Conservation (phyloP, 208 protist genomes). For the Tritrichomonas musculus region DNA sequence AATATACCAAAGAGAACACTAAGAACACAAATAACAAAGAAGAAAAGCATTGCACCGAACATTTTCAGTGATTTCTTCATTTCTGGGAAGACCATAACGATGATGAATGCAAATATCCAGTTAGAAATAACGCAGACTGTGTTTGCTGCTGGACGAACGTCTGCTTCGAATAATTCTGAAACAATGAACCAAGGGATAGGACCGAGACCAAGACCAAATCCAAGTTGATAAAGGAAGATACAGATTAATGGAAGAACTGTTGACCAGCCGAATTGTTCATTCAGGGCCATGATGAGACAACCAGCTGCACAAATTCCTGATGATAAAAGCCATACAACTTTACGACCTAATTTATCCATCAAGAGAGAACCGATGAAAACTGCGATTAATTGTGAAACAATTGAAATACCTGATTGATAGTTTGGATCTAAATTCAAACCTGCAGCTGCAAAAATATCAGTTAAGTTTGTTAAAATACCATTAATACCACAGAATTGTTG, state of each 20-base stretch:
- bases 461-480: not conserved
- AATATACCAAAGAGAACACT: no score
- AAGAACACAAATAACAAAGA: no score
- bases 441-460: not conserved
- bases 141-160: not conserved
- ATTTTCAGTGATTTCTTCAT: no score
- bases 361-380: not conserved
- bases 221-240: not conserved
- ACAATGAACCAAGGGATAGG: constrained; percentile 19
- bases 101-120: no score
- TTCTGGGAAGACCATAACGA: no score
- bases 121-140: no score
- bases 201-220: not conserved
- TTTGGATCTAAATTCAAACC: not conserved
- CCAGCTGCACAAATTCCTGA: no score
- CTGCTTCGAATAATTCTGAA: not conserved
- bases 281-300: not conserved
- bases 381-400: not conserved
- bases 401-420: not conserved
- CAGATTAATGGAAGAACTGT: not conserved
- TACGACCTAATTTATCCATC: not conserved
- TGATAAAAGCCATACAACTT: not conserved
- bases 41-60: no score
- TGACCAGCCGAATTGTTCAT: not conserved
- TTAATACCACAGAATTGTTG: not conserved